phyloP scores from a whole-genome alignment of 169 alveolate species.

The Cryptosporidium sp. region DNA sequence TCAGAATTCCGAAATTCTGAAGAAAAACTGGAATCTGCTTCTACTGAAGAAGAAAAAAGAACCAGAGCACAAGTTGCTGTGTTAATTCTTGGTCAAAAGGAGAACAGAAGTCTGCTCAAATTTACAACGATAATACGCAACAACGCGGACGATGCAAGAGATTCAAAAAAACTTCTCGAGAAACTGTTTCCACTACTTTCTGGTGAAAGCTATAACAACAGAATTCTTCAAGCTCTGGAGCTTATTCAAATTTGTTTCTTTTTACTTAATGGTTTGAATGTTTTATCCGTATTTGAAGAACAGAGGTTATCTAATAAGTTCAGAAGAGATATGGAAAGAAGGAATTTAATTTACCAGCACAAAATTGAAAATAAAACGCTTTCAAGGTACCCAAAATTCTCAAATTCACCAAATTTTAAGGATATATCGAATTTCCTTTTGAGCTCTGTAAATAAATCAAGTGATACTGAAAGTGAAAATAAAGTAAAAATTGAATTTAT shows the following conservation, averaged over 20 bases:
- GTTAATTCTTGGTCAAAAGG: constrained; percentile 36
- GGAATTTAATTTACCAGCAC: constrained; percentile 7
- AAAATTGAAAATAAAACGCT: constrained; percentile 43
- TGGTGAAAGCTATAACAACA: constrained; percentile 12
- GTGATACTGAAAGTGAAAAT: background rate
- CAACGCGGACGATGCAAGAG: constrained; percentile 14
- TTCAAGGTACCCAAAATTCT: constrained; percentile 50
- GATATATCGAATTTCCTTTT: constrained; percentile 16
- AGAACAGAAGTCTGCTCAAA: constrained; percentile 15
- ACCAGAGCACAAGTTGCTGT: constrained; percentile 43
- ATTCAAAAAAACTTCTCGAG: constrained; percentile 30
- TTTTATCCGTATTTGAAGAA: constrained; percentile 60
- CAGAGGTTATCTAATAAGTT: constrained; percentile 31
- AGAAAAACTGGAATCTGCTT: background rate
- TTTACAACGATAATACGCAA: constrained; percentile 12
- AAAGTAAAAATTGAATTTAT: constrained; percentile 1
- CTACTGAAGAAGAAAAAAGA: constrained; percentile 20
- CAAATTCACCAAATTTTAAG: constrained; percentile 50
- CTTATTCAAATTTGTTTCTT: constrained; percentile 54
- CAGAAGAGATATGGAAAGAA: constrained; percentile 61
- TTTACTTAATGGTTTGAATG: constrained; percentile 52
- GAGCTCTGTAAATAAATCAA: constrained; percentile 10
- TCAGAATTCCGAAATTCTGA: background rate
- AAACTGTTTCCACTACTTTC: constrained; percentile 40
- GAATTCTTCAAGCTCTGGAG: constrained; percentile 23